These are phyloP conservation scores for Penicillium sp. DNA, from an alignment of 2,329 filamentous ascomycete species.

Conservation along the genomic window DNA sequence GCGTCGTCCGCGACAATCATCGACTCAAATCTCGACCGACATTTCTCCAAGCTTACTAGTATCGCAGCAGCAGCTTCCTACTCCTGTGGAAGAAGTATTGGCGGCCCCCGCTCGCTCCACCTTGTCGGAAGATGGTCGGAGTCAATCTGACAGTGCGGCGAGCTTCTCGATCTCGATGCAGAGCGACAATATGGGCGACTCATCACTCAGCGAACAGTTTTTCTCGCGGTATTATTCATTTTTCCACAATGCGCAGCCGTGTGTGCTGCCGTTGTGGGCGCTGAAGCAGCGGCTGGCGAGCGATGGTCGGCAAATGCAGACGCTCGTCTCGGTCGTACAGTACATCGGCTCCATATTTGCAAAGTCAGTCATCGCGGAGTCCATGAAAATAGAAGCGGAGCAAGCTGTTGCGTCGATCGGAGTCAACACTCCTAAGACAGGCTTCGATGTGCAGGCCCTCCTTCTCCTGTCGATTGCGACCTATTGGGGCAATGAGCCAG, in stretches of 20 bases:
- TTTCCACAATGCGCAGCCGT: conserved; percentile 33
- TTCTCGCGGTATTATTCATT: conserved; percentile 30
- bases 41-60: not conserved
- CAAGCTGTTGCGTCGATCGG: not conserved
- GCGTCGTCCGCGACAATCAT: not conserved
- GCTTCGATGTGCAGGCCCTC: conserved; percentile 28
- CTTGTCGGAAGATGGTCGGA: conserved; percentile 2
- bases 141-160: not conserved
- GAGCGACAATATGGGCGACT: conserved; percentile 9
- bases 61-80: not conserved
- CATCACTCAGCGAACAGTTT: conserved; percentile 4
- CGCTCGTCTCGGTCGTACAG: conserved; percentile 28
- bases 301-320: conserved; percentile 18
- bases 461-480: conserved; percentile 28
- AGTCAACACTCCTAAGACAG: not conserved
- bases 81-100: not conserved
- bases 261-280: conserved; percentile 26
- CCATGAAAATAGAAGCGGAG: conserved; percentile 5
- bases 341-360: conserved; percentile 30
- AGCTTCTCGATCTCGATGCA: conserved; percentile 1
- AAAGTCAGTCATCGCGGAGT: conserved; percentile 2
- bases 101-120: not conserved
- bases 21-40: not conserved
- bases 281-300: conserved; percentile 16
- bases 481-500: conserved; percentile 25